phyloP scores from a whole-genome alignment of 192 early-diverging fungal species.

The Geosiphon pyriformis region DNA sequence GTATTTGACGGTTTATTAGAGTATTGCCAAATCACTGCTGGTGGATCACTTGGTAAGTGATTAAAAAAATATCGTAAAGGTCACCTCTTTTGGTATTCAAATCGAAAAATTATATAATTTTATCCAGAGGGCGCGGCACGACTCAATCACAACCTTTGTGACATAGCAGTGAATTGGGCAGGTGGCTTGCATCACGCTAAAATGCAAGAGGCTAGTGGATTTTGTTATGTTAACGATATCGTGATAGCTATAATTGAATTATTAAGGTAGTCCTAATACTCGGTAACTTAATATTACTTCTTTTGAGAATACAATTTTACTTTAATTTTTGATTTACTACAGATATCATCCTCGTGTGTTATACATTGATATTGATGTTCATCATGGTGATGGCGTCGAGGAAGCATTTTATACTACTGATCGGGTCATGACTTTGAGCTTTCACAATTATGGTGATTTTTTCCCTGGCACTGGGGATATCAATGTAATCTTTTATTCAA shows the following conservation, averaged over 20 bases:
- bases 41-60: constrained; percentile 78
- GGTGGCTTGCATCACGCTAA: constrained; percentile 98
- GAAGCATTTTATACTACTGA: constrained; percentile 99
- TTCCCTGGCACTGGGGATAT: constrained; percentile 98
- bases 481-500: constrained; percentile 45
- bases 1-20: constrained; percentile 95
- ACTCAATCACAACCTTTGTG: constrained; percentile 71
- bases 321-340: not conserved
- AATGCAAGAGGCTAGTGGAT: constrained; percentile 92
- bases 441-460: constrained; percentile 98
- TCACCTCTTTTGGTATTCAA: not conserved
- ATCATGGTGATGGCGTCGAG: constrained; percentile 98
- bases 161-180: constrained; percentile 94
- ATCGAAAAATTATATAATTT: not conserved
- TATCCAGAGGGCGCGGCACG: constrained; percentile 72
- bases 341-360: constrained; percentile 85
- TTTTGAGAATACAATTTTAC: not conserved
- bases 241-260: constrained; percentile 91
- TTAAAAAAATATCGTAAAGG: not conserved
- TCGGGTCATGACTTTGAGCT: constrained; percentile 97
- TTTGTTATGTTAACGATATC: constrained; percentile 99
- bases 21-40: constrained; percentile 85
- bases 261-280: constrained; percentile 45
- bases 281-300: not conserved
- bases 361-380: constrained; percentile 98